Conservation (phyloP, 179 eudicot species). For the Gypsophila paniculata region DNA sequence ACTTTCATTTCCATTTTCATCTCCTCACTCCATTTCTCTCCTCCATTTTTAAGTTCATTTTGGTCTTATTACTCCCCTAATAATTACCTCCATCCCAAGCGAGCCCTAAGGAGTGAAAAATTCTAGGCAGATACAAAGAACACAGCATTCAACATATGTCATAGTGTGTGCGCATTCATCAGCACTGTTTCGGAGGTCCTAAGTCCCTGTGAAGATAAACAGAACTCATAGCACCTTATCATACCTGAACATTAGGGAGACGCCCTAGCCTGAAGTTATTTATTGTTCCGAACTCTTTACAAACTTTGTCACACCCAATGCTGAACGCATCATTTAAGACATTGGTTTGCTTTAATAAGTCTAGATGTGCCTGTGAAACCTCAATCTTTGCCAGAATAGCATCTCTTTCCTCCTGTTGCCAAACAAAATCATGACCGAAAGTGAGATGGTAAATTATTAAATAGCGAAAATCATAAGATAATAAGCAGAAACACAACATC, state of each 20-base stretch:
- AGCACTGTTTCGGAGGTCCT: not conserved
- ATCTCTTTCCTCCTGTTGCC: conserved; percentile 81
- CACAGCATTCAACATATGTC: not conserved
- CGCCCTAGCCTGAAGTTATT: conserved; percentile 97
- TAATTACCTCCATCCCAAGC: too few relatives aligned
- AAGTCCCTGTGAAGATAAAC: not conserved
- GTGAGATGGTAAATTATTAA: conserved; percentile 11
- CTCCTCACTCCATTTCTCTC: too few relatives aligned
- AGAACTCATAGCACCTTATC: not conserved
- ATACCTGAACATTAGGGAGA: conserved; percentile 86
- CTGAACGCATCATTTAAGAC: conserved; percentile 93
- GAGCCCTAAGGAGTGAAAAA: not conserved
- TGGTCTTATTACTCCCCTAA: too few relatives aligned
- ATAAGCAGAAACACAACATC: not conserved
- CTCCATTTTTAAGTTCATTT: too few relatives aligned
- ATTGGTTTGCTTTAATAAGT: conserved; percentile 76
- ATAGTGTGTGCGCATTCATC: not conserved
- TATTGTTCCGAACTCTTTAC: conserved; percentile 77
- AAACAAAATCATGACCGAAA: conserved; percentile 1
- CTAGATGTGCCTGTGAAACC: conserved; percentile 95
- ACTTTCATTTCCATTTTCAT: too few relatives aligned
- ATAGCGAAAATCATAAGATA: not conserved
- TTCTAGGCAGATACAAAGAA: not conserved
- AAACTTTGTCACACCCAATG: conserved; percentile 71
- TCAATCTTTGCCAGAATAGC: conserved; percentile 89